A percentile compares a stretch with the other conserved stretches of the same genome.
Evolutionary conservation across 805 yeast species (phyloP).

Genomic region (Nakazawaea pomicola): DNA sequence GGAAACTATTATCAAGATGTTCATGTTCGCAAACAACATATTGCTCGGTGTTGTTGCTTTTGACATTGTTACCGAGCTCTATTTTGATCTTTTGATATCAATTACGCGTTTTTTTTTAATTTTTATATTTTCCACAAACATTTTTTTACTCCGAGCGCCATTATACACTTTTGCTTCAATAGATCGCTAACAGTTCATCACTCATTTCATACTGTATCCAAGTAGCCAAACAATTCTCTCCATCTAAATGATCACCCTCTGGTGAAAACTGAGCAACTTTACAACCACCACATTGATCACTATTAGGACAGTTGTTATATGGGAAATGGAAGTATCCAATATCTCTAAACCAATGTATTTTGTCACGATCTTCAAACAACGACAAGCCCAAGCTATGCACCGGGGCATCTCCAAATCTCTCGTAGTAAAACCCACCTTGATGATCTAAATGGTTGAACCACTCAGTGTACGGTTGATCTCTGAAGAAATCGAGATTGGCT

Average conservation of each 20-base stretch:
- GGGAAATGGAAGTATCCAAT: slow-evolving; percentile 75
- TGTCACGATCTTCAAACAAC: slow-evolving; percentile 60
- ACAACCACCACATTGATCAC: slow-evolving; percentile 35
- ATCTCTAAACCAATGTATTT: slow-evolving; percentile 84
- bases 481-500: slow-evolving; percentile 75
- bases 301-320: slow-evolving; percentile 69
- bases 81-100: background rate
- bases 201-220: slow-evolving; percentile 53
- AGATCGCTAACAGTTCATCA: slow-evolving; percentile 1
- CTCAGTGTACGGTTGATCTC: slow-evolving; percentile 51
- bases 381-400: slow-evolving; percentile 75
- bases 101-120: slow-evolving; percentile 1
- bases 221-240: slow-evolving; percentile 69
- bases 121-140: background rate
- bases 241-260: slow-evolving; percentile 34
- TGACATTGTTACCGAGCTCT: too few relatives aligned
- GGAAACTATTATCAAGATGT: slow-evolving; percentile 17
- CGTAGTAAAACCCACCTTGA: slow-evolving; percentile 81
- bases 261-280: slow-evolving; percentile 9
- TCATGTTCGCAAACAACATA: slow-evolving; percentile 18
- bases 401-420: slow-evolving; percentile 94
- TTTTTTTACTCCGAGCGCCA: background rate
- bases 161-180: background rate
- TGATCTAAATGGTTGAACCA: slow-evolving; percentile 64
- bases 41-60: too few relatives aligned